phyloP scores from a whole-genome alignment of 176 grass and related monocot species.

The Echinochloa phyllopogon region DNA sequence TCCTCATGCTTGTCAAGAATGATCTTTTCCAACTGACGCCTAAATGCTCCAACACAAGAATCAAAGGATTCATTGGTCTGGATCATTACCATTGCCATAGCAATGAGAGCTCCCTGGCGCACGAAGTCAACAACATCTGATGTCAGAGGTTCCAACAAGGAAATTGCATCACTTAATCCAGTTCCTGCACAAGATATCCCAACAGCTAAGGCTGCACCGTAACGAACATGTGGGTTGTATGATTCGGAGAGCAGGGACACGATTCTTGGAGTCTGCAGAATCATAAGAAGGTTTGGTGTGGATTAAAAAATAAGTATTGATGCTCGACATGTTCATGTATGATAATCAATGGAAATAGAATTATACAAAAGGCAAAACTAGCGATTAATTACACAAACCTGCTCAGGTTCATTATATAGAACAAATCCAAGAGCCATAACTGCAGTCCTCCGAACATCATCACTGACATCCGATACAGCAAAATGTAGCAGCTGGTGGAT shows the following conservation, averaged over 20 bases:
- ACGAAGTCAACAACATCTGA: slow-evolving; percentile 99
- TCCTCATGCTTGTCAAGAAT: slow-evolving; percentile 99
- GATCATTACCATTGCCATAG: slow-evolving; percentile 99
- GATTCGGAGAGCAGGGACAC: slow-evolving; percentile 97
- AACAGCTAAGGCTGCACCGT: slow-evolving; percentile 98
- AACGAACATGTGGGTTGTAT: slow-evolving; percentile 98
- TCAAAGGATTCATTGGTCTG: slow-evolving; percentile 96
- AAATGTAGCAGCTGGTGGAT: slow-evolving; percentile 99
- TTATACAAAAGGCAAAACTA: not conserved
- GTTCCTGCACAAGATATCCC: slow-evolving; percentile 96
- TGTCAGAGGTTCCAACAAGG: slow-evolving; percentile 97
- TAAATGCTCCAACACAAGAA: slow-evolving; percentile 91
- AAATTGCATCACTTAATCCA: slow-evolving; percentile 96
- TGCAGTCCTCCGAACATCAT: slow-evolving; percentile 98
- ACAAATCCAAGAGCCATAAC: slow-evolving; percentile 99
- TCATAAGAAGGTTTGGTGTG: slow-evolving; percentile 22
- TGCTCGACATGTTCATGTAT: not conserved
- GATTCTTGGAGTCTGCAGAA: slow-evolving; percentile 96
- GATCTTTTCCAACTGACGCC: slow-evolving; percentile 96
- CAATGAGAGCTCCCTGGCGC: slow-evolving; percentile 94
- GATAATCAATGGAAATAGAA: not conserved
- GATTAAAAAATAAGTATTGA: slow-evolving; percentile 21
- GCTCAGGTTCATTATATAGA: slow-evolving; percentile 93
- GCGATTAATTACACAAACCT: slow-evolving; percentile 49
- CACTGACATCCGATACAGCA: slow-evolving; percentile 97